Conservation (phyloP, 2,329 filamentous ascomycete species). For the Aspergillus spinulosporus region DNA sequence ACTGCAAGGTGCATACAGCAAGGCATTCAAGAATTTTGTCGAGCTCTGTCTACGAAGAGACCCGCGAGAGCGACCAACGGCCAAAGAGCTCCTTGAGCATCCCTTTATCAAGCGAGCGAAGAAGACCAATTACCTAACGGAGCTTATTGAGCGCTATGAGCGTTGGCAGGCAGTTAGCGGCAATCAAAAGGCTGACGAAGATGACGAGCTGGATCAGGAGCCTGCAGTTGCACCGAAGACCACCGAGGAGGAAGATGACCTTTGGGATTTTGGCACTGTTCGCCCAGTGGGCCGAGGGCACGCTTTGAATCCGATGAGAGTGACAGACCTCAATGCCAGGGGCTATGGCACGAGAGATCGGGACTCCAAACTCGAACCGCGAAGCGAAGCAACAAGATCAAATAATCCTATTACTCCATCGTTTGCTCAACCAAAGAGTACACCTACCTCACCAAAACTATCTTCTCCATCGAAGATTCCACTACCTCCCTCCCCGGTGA, state of each 20-base stretch:
- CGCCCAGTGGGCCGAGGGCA: constrained; percentile 70
- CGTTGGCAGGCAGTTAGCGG: constrained; percentile 84
- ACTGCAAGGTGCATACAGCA: constrained; percentile 78
- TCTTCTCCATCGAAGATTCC: constrained; percentile 61
- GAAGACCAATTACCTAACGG: constrained; percentile 93
- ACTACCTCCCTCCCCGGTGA: constrained; percentile 61
- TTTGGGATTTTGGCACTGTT: constrained; percentile 98
- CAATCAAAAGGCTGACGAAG: constrained; percentile 64
- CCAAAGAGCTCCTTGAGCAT: constrained; percentile 83
- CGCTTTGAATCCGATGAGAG: constrained; percentile 72
- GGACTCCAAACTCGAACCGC: constrained; percentile 31
- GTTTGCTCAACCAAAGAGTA: constrained; percentile 54
- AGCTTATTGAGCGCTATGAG: constrained; percentile 87
- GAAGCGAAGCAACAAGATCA: constrained; percentile 30
- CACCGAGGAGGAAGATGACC: constrained; percentile 66
- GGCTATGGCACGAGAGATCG: constrained; percentile 46
- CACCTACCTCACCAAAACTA: constrained; percentile 31
- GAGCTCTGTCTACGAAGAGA: constrained; percentile 84
- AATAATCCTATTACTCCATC: constrained; percentile 55
- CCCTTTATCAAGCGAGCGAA: constrained; percentile 89
- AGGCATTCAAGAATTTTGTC: constrained; percentile 80
- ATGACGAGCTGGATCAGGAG: constrained; percentile 55
- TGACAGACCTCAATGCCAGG: constrained; percentile 76
- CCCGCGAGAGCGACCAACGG: constrained; percentile 82
- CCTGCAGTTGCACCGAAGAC: constrained; percentile 38